phyloP scores from a whole-genome alignment of 2,329 filamentous ascomycete genomes.

The Pleomassaria siparia region DNA sequence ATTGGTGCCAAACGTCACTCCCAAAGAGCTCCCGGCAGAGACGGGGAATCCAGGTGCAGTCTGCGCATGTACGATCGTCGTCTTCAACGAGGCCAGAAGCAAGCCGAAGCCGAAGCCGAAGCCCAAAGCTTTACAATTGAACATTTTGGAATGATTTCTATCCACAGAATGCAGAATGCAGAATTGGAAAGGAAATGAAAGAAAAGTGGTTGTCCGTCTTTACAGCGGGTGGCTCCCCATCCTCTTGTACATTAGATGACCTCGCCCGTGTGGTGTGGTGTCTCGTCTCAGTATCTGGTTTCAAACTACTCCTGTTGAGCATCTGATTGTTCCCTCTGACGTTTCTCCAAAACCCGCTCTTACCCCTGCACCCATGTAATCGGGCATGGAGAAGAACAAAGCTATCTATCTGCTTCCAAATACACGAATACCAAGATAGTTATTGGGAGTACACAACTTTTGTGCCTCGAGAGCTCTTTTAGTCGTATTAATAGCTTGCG shows the following conservation, averaged over 20 bases:
- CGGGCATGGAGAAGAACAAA: background rate
- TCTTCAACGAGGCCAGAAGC: conserved; percentile 14
- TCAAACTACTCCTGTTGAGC: background rate
- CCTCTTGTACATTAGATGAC: background rate
- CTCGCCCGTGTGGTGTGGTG: too few relatives aligned
- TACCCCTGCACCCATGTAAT: background rate
- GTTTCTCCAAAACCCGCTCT: background rate
- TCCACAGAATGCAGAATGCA: too few relatives aligned
- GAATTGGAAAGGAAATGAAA: too few relatives aligned
- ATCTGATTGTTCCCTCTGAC: background rate
- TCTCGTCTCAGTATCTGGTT: background rate
- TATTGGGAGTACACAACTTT: background rate
- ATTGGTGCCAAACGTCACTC: conserved; percentile 34
- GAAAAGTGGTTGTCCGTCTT: too few relatives aligned
- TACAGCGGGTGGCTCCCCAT: too few relatives aligned
- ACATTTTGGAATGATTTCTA: too few relatives aligned
- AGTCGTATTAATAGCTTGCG: too few relatives aligned
- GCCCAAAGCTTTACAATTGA: conserved; percentile 9
- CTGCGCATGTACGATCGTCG: conserved; percentile 17
- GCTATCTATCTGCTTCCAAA: background rate
- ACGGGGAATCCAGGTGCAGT: conserved; percentile 36
- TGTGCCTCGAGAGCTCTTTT: too few relatives aligned
- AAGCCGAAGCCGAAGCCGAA: conserved; percentile 14
- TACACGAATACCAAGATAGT: background rate
- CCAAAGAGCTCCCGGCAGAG: conserved; percentile 17